A percentile compares a stretch with the other conserved stretches of the same genome.
Evolutionary conservation across 768 basidiomycete genomes (phyloP).

Genomic region (Collybia nuda): DNA sequence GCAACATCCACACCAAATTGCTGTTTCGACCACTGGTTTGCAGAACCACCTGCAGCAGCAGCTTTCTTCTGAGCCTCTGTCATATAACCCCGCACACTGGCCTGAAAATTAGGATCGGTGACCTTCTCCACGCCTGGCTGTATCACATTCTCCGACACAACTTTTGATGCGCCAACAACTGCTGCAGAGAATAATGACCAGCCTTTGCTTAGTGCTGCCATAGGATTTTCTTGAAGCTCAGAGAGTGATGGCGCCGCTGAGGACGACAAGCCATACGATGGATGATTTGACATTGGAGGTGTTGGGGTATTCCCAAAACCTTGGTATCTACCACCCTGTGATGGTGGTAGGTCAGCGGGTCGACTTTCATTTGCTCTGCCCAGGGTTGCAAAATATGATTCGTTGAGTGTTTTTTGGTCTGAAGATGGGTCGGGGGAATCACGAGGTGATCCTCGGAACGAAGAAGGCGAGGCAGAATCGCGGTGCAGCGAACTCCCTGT

Average conservation of each 20-base stretch:
- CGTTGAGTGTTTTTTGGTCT: slow-evolving; percentile 80
- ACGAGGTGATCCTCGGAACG: slow-evolving; percentile 45
- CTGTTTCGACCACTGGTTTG: slow-evolving; percentile 75
- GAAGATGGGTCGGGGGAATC: slow-evolving; percentile 41
- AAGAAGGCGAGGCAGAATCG: slow-evolving; percentile 56
- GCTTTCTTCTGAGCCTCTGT: slow-evolving; percentile 67
- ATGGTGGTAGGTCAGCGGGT: slow-evolving; percentile 80
- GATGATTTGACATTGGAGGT: slow-evolving; percentile 55
- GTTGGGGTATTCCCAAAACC: slow-evolving; percentile 91
- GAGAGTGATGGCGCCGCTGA: slow-evolving; percentile 73
- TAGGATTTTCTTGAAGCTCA: slow-evolving; percentile 86
- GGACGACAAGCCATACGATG: slow-evolving; percentile 74
- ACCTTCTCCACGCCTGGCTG: slow-evolving; percentile 87
- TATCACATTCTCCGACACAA: slow-evolving; percentile 82
- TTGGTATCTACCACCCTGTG: slow-evolving; percentile 90
- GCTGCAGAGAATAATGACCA: slow-evolving; percentile 95
- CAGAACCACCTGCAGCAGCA: slow-evolving; percentile 56
- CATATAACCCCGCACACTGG: slow-evolving; percentile 72
- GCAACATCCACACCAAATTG: slow-evolving; percentile 87
- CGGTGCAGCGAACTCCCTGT: slow-evolving; percentile 47
- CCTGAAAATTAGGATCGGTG: slow-evolving; percentile 77
- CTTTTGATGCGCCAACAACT: slow-evolving; percentile 75
- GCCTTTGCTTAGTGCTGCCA: slow-evolving; percentile 85
- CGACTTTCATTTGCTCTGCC: slow-evolving; percentile 82
- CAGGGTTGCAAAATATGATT: slow-evolving; percentile 80